Evolutionary conservation across 371 early-diverging fungal species (phyloP).

Genomic region (Batkoa obscura): DNA sequence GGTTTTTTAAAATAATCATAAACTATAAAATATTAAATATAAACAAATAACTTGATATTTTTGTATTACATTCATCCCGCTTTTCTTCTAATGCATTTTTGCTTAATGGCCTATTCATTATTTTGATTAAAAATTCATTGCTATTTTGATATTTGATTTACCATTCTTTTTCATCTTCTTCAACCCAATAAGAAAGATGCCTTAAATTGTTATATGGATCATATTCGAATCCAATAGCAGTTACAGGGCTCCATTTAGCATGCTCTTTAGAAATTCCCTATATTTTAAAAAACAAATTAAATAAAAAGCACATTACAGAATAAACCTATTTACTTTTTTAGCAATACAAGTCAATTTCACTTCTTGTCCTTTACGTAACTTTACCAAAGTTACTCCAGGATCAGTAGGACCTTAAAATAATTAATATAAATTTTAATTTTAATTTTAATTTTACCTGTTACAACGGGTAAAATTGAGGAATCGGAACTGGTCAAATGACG

Average conservation of each 20-base stretch:
- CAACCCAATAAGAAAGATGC: constrained; percentile 92
- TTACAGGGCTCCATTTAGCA: constrained; percentile 96
- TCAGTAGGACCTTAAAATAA: constrained; percentile 19
- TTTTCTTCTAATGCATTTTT: constrained; percentile 46
- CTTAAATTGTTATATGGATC: constrained; percentile 90
- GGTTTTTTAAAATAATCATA: constrained; percentile 80
- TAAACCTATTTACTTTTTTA: constrained; percentile 31
- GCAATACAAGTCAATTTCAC: constrained; percentile 72
- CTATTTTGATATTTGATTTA: constrained; percentile 10
- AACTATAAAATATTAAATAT: constrained; percentile 15
- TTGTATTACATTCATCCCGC: constrained; percentile 15
- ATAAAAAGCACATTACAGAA: neutral
- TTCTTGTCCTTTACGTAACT: constrained; percentile 85
- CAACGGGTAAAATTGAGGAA: constrained; percentile 55
- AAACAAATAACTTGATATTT: neutral
- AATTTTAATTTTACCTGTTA: constrained; percentile 21
- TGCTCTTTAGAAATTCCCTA: constrained; percentile 94
- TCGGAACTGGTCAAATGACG: constrained; percentile 60
- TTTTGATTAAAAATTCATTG: neutral
- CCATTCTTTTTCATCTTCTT: constrained; percentile 81
- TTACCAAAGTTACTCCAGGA: constrained; percentile 71
- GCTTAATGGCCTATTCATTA: constrained; percentile 33
- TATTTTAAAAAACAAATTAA: constrained; percentile 6
- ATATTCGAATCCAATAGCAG: constrained; percentile 89
- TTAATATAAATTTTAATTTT: neutral